Base-by-base conservation (phyloP, 768 basidiomycete genomes). In the Mrakia frigida region DNA sequence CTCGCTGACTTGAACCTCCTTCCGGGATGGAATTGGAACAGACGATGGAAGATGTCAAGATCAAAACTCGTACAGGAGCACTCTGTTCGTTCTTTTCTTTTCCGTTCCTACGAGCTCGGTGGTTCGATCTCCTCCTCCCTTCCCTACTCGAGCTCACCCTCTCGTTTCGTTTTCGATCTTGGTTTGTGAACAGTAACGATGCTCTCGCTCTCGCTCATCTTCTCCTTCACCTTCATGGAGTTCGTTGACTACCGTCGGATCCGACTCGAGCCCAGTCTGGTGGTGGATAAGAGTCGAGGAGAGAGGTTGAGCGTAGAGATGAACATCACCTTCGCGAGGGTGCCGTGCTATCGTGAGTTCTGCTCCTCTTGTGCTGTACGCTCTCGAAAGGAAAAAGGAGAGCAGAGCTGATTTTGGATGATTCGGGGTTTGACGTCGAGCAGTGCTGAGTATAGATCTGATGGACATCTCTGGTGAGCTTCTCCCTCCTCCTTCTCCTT, bases 1-100 rank as follows among this genome's bases (percentile, higher is more conserved):
- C 63, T 53, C 16, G 80, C 18, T 23, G 74, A 23, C 21, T 33
- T n/a, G n/a, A n/a, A n/a, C n/a, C 41, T 23, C 37, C 2, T 13
- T 35, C 50, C 33, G 23, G n/a, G 35, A 56, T 52, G 61, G 68
- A 52, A 23, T 21, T 59, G 43, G n/a, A n/a, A n/a, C 81, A 99
- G 96, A 99, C 97, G 52, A 93, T 93, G 83, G 97, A 98, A 82
- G 97, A 99, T 87, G 97, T 99, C 79, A 98, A 98, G 86, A 93
- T 99, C 85, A 94, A 94, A 87, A 98, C 97, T 46, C 89, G 94
- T 76, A 93, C 92, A 65, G 95, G 92, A 80, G 96, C 92, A 79
- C 86, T 94, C 80, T 86, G 94, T 96, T 80, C 83, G 92, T 86
- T n/a, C 68, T 28, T 35, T 37, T 21, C 41, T 14, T 18, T n/a